phyloP scores from a whole-genome alignment of 495 filamentous ascomycete species.

The Aspergillus ellipticus region DNA sequence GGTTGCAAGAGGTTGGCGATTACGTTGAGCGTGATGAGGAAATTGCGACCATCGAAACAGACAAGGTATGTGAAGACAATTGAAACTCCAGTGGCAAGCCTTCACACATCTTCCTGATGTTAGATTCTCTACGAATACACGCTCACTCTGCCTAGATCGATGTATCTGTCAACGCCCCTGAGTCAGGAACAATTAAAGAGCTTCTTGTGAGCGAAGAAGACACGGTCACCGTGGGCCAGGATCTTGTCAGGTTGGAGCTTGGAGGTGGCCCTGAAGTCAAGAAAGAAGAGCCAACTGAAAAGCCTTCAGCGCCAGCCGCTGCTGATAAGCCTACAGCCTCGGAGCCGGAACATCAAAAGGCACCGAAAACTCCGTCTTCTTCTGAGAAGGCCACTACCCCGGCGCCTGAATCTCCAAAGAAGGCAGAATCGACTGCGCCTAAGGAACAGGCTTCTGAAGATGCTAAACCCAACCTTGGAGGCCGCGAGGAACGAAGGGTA shows the following conservation, averaged over 20 bases:
- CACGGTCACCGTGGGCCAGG: constrained; percentile 92
- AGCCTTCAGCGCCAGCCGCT: constrained; percentile 32
- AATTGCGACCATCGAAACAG: constrained; percentile 99
- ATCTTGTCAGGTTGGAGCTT: constrained; percentile 77
- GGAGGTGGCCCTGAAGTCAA: constrained; percentile 64
- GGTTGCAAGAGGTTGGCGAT: constrained; percentile 72
- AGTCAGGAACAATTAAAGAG: constrained; percentile 87
- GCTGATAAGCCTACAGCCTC: constrained; percentile 29
- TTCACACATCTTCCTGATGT: neutral
- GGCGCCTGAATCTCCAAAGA: constrained; percentile 41
- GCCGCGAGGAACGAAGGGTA: constrained; percentile 86
- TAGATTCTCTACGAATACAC: constrained; percentile 2
- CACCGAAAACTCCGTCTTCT: constrained; percentile 22
- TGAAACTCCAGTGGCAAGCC: neutral
- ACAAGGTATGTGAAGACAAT: constrained; percentile 72
- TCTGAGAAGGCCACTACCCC: constrained; percentile 28
- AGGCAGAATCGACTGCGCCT: constrained; percentile 32
- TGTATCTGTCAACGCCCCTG: constrained; percentile 90
- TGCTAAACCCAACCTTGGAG: constrained; percentile 51
- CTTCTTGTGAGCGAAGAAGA: constrained; percentile 92
- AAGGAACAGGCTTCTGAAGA: constrained; percentile 23
- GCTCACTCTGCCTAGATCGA: constrained; percentile 63
- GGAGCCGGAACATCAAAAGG: constrained; percentile 41
- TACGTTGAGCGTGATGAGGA: constrained; percentile 95
- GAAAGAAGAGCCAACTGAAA: constrained; percentile 46